Percentiles rank a stretch among this genome's conserved stretches.
phyloP scores from a whole-genome alignment of 1,284 basidiomycete genomes.

The Naganishia liquefaciens region DNA sequence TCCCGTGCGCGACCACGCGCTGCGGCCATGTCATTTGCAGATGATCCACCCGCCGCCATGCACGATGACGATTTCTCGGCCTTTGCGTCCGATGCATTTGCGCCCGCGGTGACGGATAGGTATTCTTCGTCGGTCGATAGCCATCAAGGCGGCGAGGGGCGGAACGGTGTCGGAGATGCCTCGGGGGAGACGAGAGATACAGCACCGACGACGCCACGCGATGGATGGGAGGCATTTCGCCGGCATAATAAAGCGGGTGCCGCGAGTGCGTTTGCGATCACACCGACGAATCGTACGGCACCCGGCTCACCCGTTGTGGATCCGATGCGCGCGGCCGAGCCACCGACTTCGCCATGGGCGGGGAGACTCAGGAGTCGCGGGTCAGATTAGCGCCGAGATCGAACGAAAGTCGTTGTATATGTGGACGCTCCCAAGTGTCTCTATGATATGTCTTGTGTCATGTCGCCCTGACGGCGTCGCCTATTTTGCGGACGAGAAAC shows the following conservation, averaged over 20 bases:
- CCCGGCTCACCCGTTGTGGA: constrained; percentile 8
- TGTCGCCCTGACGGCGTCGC: constrained; percentile 11
- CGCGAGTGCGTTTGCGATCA: constrained; percentile 16
- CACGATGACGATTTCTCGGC: constrained; percentile 27
- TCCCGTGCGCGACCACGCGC: constrained; percentile 5
- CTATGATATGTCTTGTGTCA: neutral
- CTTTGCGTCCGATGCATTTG: constrained; percentile 33
- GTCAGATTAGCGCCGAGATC: neutral
- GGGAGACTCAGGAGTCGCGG: constrained; percentile 8
- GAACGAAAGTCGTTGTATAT: neutral
- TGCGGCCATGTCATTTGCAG: neutral
- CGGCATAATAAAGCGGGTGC: constrained; percentile 8
- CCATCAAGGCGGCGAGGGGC: neutral
- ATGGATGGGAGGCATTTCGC: constrained; percentile 23
- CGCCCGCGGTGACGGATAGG: constrained; percentile 19
- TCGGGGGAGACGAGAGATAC: neutral
- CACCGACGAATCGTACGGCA: constrained; percentile 22
- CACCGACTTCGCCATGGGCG: constrained; percentile 4
- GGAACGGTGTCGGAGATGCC: neutral
- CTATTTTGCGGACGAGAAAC: constrained; percentile 59
- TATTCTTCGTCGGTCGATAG: constrained; percentile 17
- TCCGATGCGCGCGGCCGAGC: neutral
- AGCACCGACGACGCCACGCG: neutral
- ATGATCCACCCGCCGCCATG: neutral
- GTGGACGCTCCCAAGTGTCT: neutral